Evolutionary conservation across 106 monocot genomes (phyloP).

Genomic region (Allium fistulosum): DNA sequence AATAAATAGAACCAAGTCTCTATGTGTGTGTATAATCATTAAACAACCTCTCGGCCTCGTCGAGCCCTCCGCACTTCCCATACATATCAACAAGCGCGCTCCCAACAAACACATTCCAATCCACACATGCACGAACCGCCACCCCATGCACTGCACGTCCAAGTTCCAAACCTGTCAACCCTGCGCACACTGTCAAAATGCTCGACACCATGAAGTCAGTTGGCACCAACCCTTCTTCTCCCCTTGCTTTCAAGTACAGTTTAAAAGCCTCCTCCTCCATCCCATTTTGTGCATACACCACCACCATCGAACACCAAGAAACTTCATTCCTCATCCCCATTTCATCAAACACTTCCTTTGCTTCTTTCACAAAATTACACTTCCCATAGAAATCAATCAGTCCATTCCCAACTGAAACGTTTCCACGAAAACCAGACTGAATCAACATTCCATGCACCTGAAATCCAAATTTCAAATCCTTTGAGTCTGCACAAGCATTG

Average conservation of each 20-base stretch:
- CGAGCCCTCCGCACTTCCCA: slow-evolving; percentile 72
- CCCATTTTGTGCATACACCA: slow-evolving; percentile 59
- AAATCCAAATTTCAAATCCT: slow-evolving; percentile 20
- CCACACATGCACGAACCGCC: slow-evolving; percentile 46
- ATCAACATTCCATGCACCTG: slow-evolving; percentile 54
- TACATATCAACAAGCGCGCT: slow-evolving; percentile 84
- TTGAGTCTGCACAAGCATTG: slow-evolving; percentile 51
- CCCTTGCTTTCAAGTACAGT: slow-evolving; percentile 38
- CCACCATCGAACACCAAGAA: slow-evolving; percentile 75
- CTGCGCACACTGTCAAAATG: slow-evolving; percentile 55
- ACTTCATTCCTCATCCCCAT: slow-evolving; percentile 47
- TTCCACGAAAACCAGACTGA: slow-evolving; percentile 23
- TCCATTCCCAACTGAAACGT: slow-evolving; percentile 54
- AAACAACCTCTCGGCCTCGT: slow-evolving; percentile 52
- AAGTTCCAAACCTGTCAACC: slow-evolving; percentile 61
- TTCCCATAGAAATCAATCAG: slow-evolving; percentile 87
- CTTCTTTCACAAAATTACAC: slow-evolving; percentile 25
- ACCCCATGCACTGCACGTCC: slow-evolving; percentile 65
- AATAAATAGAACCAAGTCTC: no score
- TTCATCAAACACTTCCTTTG: slow-evolving; percentile 46
- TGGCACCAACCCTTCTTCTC: slow-evolving; percentile 49
- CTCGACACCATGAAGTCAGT: slow-evolving; percentile 83
- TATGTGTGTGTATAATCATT: neutral
- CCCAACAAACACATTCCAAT: slow-evolving; percentile 64
- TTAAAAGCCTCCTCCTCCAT: slow-evolving; percentile 63